Evolutionary conservation across 2,329 filamentous ascomycete genomes (phyloP), one percentile per base, ranked within the genome.

Genomic region (Graphilbum fragrans): DNA sequence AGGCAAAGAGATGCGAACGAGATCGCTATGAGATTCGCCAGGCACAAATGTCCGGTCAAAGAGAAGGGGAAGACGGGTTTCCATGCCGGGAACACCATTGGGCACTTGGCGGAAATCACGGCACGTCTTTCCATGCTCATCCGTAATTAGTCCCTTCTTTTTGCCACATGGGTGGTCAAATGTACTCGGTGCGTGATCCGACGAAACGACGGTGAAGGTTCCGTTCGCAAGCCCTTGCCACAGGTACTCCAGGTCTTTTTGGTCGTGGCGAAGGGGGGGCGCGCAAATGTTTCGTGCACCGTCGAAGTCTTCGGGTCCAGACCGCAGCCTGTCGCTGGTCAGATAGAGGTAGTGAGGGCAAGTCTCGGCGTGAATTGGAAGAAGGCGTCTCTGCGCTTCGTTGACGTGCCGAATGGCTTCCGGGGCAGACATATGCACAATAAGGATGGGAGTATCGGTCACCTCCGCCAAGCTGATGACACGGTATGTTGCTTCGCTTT

Each of bases 271-370:
- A 7, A 70, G 62, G 2, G 70, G 69, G 0, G 70, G 70, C 2
- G 61, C 64, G 47, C 71, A 75, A 5, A 74, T 67, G 46, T 63
- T 67, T 54, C 70, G 72, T 4, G 70, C 69, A 21, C 70, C 47
- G 17, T 45, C 43, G 18, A 47, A 40, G 34, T 36, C 41, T 6
- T 44, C 38, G 4, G 31, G 35, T 9, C 18, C 41, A 5, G 46
- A 45, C 3, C 68, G 46, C 23, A 56, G 49, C 18, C 40, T 38
- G 12, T 63, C 57, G 20, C 64, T 62, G 0, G 67, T 66, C 16
- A 75, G 57, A 49, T 70, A 70, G 17, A 76, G 60, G 47, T 77
- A 76, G 42, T 76, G 72, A 3, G 71, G 72, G 49, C 72, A 76
- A 2, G 71, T 75, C 52, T 75, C 71, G 1, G 67, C 72, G 46